A percentile compares a stretch with the other conserved stretches of the same genome.
Evolutionary conservation across 441 rosid species (phyloP).

Genomic region (Bocquillonia castaneifolia): DNA sequence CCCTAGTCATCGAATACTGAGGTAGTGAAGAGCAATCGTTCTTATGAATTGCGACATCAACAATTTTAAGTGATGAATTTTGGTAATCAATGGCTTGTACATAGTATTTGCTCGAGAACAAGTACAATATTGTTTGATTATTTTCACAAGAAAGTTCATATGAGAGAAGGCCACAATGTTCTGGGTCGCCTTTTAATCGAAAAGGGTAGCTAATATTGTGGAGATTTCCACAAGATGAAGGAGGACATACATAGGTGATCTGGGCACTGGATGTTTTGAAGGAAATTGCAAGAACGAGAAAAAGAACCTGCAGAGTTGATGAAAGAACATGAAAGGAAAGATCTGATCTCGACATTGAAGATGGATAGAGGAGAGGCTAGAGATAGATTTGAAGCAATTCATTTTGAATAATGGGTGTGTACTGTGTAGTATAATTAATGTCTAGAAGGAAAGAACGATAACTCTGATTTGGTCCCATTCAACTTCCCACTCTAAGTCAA

Average conservation of each 20-base stretch:
- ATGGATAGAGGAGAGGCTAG: not conserved
- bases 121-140: constrained; percentile 9
- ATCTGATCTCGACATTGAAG: not conserved
- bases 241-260: not conserved
- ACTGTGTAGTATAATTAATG: too few relatives aligned
- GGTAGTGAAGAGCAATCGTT: constrained; percentile 24
- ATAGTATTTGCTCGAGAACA: constrained; percentile 12
- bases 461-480: too few relatives aligned
- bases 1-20: constrained; percentile 1
- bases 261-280: not conserved
- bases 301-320: not conserved
- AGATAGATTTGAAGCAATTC: not conserved
- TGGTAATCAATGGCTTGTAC: constrained; percentile 5
- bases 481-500: not conserved
- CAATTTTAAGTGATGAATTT: not conserved
- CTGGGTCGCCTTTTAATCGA: constrained; percentile 16
- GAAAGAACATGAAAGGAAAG: not conserved
- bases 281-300: not conserved
- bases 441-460: too few relatives aligned
- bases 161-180: constrained; percentile 9
- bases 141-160: constrained; percentile 23
- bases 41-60: not conserved
- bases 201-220: constrained; percentile 22
- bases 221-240: constrained; percentile 24
- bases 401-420: not conserved